Percentiles rank a stretch among this genome's conserved stretches.
Conservation (phyloP, 106 monocot species). For the Apostasia shenzhenica region DNA sequence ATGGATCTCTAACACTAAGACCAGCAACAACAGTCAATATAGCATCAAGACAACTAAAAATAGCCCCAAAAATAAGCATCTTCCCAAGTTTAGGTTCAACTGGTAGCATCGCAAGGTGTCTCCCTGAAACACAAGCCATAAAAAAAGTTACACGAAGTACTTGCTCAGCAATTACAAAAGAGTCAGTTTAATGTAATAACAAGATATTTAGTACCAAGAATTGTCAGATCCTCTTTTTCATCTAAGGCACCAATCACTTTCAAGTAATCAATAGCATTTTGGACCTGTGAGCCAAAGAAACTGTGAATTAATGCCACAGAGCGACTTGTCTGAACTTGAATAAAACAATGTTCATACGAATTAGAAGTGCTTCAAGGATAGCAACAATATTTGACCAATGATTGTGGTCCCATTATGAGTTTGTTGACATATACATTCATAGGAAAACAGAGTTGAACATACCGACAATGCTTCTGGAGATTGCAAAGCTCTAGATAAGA, state of each 20-base stretch:
- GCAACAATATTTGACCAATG: not conserved
- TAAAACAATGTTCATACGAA: not conserved
- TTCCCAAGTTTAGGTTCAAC: conserved; percentile 99
- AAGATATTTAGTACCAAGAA: conserved; percentile 46
- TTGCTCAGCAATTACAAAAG: not conserved
- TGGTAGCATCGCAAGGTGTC: conserved; percentile 82
- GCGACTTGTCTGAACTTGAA: no score
- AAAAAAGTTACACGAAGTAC: conserved; percentile 6
- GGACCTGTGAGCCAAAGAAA: conserved; percentile 51
- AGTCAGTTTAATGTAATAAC: not conserved
- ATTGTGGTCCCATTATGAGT: not conserved
- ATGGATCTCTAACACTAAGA: conserved; percentile 94
- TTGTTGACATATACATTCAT: not conserved
- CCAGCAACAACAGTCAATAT: conserved; percentile 96
- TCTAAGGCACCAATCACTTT: conserved; percentile 96
- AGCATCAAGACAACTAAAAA: conserved; percentile 95
- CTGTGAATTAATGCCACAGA: not conserved
- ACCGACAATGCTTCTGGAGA: conserved; percentile 93
- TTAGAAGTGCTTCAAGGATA: not conserved
- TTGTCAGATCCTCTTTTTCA: conserved; percentile 82
- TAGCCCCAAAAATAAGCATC: conserved; percentile 94
- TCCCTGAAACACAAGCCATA: conserved; percentile 39
- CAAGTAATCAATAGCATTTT: conserved; percentile 98
- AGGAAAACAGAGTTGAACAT: conserved; percentile 12
- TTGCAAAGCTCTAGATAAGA: conserved; percentile 88